Conservation (phyloP, 352 stramenopile species). For the Pythium plurisporium region DNA sequence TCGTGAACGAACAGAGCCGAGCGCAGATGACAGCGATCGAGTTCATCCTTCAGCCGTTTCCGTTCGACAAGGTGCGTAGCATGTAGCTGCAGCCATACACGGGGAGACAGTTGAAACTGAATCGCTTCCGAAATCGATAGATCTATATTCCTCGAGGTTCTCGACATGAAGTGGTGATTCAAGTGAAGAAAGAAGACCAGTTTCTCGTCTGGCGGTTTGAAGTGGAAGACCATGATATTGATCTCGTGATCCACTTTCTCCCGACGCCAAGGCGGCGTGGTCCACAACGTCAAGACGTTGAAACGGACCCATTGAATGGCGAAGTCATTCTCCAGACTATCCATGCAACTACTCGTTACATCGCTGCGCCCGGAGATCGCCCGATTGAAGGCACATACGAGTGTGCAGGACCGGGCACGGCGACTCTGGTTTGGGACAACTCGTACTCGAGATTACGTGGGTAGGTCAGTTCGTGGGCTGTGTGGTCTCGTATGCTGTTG, state of each 20-base stretch:
- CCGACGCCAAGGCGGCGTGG: slow-evolving; percentile 24
- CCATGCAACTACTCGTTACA: slow-evolving; percentile 58
- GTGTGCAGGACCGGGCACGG: slow-evolving; percentile 48
- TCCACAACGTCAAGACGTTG: not conserved
- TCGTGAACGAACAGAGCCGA: slow-evolving; percentile 35
- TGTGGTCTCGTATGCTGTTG: not conserved
- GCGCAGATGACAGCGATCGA: slow-evolving; percentile 79
- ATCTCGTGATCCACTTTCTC: slow-evolving; percentile 66
- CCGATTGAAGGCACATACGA: slow-evolving; percentile 69
- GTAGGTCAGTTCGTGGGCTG: slow-evolving; percentile 14
- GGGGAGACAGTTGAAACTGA: too few relatives aligned
- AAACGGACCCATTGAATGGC: slow-evolving; percentile 9
- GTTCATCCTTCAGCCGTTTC: slow-evolving; percentile 81
- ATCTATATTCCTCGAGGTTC: slow-evolving; percentile 38
- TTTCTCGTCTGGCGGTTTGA: slow-evolving; percentile 85
- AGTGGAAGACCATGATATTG: slow-evolving; percentile 74
- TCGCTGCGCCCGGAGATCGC: slow-evolving; percentile 37
- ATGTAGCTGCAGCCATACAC: too few relatives aligned
- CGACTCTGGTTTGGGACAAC: slow-evolving; percentile 74
- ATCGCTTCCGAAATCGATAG: too few relatives aligned
- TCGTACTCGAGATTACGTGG: slow-evolving; percentile 72
- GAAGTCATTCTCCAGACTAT: slow-evolving; percentile 49
- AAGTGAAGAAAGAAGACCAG: slow-evolving; percentile 34
- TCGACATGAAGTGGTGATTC: slow-evolving; percentile 52
- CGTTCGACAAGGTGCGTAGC: slow-evolving; percentile 47